Percentiles rank a stretch among this genome's conserved stretches.
Evolutionary conservation across 169 alveolate species (phyloP).

Genomic region (Cryptosporidium ubiquitum): DNA sequence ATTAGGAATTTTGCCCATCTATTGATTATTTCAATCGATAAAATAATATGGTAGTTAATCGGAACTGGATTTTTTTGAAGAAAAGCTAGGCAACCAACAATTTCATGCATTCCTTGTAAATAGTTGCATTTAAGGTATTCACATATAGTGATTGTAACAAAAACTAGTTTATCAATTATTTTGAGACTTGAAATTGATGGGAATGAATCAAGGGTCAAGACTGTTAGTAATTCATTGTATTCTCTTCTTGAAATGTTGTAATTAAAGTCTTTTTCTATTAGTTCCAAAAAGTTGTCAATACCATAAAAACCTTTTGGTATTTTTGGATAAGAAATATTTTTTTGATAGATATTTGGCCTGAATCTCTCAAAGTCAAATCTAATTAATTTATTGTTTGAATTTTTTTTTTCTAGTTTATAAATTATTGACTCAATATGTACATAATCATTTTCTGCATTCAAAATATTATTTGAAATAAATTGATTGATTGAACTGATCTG

Average conservation of each 20-base stretch:
- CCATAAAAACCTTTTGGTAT: slow-evolving; percentile 57
- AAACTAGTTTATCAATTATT: slow-evolving; percentile 27
- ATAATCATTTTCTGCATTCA: background rate
- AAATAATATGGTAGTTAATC: slow-evolving; percentile 1
- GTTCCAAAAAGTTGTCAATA: background rate
- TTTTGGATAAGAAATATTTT: slow-evolving; percentile 16
- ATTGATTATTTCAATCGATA: slow-evolving; percentile 19
- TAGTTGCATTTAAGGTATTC: slow-evolving; percentile 46
- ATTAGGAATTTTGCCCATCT: slow-evolving; percentile 45
- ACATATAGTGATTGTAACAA: slow-evolving; percentile 38
- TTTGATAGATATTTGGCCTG: slow-evolving; percentile 7
- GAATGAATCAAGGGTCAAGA: background rate
- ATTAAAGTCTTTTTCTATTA: background rate
- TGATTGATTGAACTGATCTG: slow-evolving; percentile 6
- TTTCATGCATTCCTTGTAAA: slow-evolving; percentile 70
- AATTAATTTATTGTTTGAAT: slow-evolving; percentile 8
- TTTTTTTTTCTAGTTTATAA: slow-evolving; percentile 17
- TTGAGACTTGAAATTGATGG: background rate
- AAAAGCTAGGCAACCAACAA: slow-evolving; percentile 53
- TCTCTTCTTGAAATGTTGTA: background rate
- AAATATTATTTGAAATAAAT: slow-evolving; percentile 33
- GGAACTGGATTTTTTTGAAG: slow-evolving; percentile 18
- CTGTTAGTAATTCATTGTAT: background rate
- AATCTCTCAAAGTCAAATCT: slow-evolving; percentile 58
- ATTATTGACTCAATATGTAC: background rate